Percentiles rank a stretch among this genome's conserved stretches.
Evolutionary conservation across 768 basidiomycete species (phyloP).

Genomic region (Tylopilus felleus): DNA sequence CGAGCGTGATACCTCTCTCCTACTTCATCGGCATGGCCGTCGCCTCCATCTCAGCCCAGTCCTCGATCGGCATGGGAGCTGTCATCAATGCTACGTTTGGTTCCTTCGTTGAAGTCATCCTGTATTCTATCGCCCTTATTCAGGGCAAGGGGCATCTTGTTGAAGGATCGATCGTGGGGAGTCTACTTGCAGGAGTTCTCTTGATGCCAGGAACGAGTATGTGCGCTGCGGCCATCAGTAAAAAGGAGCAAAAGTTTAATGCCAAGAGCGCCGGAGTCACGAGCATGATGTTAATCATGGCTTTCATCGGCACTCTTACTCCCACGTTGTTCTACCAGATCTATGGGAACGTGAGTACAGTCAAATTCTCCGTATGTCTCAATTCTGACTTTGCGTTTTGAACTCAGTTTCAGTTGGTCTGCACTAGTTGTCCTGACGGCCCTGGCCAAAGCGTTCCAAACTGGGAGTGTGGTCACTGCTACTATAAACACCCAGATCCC

Average conservation of each 20-base stretch:
- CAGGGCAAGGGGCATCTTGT: constrained; percentile 91
- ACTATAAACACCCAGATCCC: constrained; percentile 93
- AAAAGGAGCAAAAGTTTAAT: constrained; percentile 98
- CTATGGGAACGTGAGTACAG: constrained; percentile 82
- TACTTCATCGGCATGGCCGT: constrained; percentile 99
- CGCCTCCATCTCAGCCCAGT: constrained; percentile 97
- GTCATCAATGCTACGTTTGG: constrained; percentile 99
- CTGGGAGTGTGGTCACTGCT: constrained; percentile 91
- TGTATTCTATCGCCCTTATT: constrained; percentile 88
- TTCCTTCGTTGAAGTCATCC: constrained; percentile 94
- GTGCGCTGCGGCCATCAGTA: constrained; percentile 82
- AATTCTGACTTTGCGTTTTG: constrained; percentile 15
- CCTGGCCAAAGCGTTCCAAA: constrained; percentile 26
- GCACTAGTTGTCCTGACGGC: constrained; percentile 67
- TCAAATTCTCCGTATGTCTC: neutral
- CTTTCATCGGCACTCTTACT: constrained; percentile 91
- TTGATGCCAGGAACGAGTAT: constrained; percentile 97
- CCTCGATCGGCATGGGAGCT: constrained; percentile 98
- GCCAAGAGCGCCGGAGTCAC: constrained; percentile 99
- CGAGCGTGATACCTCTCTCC: constrained; percentile 92
- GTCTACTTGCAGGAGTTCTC: constrained; percentile 90
- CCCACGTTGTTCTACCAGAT: constrained; percentile 98
- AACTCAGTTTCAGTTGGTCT: constrained; percentile 79
- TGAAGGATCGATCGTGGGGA: constrained; percentile 95
- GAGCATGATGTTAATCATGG: constrained; percentile 99